These are phyloP conservation scores for Cyanidiococcus yangmingshanensis DNA, from an alignment of 23 red algal genomes.

Conservation along the genomic window DNA sequence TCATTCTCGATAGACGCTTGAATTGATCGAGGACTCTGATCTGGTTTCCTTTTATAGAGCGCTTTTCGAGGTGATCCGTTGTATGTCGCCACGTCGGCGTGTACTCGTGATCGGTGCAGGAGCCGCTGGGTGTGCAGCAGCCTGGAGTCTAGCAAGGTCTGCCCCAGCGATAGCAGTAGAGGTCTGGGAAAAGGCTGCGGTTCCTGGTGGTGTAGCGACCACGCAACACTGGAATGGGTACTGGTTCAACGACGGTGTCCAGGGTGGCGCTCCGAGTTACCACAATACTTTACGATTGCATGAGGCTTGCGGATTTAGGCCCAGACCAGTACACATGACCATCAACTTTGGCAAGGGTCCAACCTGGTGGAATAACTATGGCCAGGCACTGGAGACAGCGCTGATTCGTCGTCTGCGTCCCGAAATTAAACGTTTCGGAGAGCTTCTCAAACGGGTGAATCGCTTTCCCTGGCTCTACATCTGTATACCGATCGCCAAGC, in stretches of 20 bases:
- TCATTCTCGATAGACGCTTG: too few relatives aligned
- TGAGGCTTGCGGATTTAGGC: background rate
- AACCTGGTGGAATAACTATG: conserved; percentile 30
- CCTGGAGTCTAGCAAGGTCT: background rate
- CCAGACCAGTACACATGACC: conserved; percentile 14
- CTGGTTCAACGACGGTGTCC: conserved; percentile 67
- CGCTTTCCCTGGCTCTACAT: background rate
- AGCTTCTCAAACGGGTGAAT: conserved; percentile 6
- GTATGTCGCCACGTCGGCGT: background rate
- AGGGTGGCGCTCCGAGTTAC: conserved; percentile 30
- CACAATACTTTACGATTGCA: conserved; percentile 19
- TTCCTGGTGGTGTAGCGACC: background rate
- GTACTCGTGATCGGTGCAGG: conserved; percentile 7
- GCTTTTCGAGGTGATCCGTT: too few relatives aligned
- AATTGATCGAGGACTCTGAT: too few relatives aligned
- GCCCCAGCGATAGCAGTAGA: background rate
- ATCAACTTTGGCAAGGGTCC: conserved; percentile 30
- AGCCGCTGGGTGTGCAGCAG: conserved; percentile 7
- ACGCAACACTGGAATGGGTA: conserved; percentile 69
- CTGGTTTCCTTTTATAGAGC: too few relatives aligned
- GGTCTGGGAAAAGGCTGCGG: conserved; percentile 3
- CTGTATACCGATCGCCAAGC: conserved; percentile 12
- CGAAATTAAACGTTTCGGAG: conserved; percentile 27
- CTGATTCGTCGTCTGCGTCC: conserved; percentile 12
- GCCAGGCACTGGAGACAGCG: conserved; percentile 1